phyloP scores from a whole-genome alignment of 495 filamentous ascomycete genomes.

The Hypoxylon lienhwacheense region DNA sequence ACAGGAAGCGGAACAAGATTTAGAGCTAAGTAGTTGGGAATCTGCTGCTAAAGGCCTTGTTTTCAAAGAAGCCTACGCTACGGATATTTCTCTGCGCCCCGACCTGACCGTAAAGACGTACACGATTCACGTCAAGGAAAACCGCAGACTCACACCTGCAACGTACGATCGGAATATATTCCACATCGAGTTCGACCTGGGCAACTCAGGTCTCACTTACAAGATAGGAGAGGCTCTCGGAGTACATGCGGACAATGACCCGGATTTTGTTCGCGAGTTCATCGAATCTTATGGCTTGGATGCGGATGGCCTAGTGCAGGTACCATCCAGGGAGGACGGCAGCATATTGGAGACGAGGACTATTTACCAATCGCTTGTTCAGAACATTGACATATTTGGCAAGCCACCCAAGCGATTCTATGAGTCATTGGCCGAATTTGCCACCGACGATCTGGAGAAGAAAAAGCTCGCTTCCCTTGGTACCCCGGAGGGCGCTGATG shows the following conservation, averaged over 20 bases:
- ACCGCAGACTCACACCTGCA: constrained; percentile 82
- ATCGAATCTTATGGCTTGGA: constrained; percentile 86
- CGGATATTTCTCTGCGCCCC: constrained; percentile 72
- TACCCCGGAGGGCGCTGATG: constrained; percentile 79
- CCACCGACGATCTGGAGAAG: constrained; percentile 78
- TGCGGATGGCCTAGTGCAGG: constrained; percentile 80
- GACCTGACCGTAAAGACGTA: constrained; percentile 83
- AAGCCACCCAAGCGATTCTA: constrained; percentile 97
- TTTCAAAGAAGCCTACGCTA: constrained; percentile 93
- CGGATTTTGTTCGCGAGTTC: constrained; percentile 75
- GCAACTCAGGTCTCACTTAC: constrained; percentile 85
- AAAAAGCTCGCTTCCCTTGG: constrained; percentile 74
- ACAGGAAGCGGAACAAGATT: constrained; percentile 65
- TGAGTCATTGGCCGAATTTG: constrained; percentile 85
- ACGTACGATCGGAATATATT: constrained; percentile 98
- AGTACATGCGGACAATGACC: constrained; percentile 92
- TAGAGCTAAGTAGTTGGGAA: constrained; percentile 72
- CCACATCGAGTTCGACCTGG: constrained; percentile 98
- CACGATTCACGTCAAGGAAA: constrained; percentile 90
- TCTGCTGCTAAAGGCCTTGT: constrained; percentile 81
- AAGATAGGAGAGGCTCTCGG: constrained; percentile 98
- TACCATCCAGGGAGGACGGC: constrained; percentile 82
- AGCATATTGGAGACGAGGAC: constrained; percentile 82
- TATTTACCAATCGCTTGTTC: constrained; percentile 86
- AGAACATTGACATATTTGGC: constrained; percentile 96